These are phyloP conservation scores for Penicillium mononematosum DNA, from an alignment of 495 filamentous ascomycete species.

Conservation along the genomic window DNA sequence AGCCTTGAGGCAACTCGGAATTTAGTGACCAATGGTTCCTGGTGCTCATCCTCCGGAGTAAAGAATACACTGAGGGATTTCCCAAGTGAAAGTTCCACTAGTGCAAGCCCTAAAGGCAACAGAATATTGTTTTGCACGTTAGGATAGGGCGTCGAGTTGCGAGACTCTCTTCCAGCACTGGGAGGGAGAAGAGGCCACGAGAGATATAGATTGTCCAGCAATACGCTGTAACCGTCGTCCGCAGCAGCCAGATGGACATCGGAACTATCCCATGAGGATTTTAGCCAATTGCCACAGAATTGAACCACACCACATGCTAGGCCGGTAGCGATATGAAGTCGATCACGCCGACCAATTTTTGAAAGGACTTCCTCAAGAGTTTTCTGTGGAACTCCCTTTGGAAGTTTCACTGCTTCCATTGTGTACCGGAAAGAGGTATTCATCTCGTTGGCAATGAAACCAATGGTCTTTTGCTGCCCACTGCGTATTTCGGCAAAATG, in stretches of 20 bases:
- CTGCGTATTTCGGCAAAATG: background rate
- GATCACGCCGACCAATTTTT: conserved; percentile 24
- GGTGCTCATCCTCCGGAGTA: conserved; percentile 20
- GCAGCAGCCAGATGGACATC: conserved; percentile 14
- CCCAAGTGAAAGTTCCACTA: conserved; percentile 43
- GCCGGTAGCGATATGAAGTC: conserved; percentile 32
- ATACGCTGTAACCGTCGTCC: conserved; percentile 5
- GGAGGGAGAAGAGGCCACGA: conserved; percentile 14
- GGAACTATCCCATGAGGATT: conserved; percentile 27
- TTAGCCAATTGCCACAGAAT: conserved; percentile 34
- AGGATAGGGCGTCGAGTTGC: background rate
- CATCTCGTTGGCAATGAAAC: conserved; percentile 12
- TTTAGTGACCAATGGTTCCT: conserved; percentile 19
- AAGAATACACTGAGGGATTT: conserved; percentile 20
- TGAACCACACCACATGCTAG: conserved; percentile 40
- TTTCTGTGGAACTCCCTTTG: background rate
- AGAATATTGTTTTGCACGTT: conserved; percentile 22
- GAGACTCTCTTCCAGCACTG: background rate
- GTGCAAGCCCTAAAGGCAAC: conserved; percentile 31
- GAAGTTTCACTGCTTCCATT: conserved; percentile 7
- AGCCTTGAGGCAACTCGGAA: conserved; percentile 25
- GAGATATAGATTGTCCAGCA: conserved; percentile 16
- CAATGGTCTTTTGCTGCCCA: conserved; percentile 12
- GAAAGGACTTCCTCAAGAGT: conserved; percentile 12
- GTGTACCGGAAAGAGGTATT: conserved; percentile 5